Percentiles rank a stretch among this genome's conserved stretches.
Conservation (phyloP, 805 yeast species). For the Saturnispora bothae region DNA sequence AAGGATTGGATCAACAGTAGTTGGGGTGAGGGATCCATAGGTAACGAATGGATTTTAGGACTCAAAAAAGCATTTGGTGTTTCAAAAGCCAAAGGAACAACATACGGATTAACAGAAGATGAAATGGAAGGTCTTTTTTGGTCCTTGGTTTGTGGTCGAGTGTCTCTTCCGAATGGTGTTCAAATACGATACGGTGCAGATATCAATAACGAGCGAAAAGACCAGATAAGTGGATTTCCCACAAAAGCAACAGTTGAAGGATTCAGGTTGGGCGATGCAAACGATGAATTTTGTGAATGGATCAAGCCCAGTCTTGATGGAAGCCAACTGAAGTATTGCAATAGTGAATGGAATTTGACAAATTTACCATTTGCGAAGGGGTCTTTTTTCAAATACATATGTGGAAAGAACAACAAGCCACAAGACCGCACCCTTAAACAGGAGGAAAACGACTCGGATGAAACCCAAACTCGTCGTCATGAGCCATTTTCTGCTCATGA, state of each 20-base stretch:
- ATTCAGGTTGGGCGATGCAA: not conserved
- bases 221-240: conserved; percentile 71
- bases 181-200: conserved; percentile 81
- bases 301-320: conserved; percentile 13
- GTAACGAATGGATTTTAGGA: conserved; percentile 1
- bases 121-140: conserved; percentile 59
- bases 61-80: not conserved
- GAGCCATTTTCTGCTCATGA: too few relatives aligned
- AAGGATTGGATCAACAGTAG: conserved; percentile 26
- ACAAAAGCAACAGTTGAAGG: conserved; percentile 22
- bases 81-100: not conserved
- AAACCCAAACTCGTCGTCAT: conserved; percentile 26
- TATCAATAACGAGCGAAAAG: conserved; percentile 54
- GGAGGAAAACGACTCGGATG: not conserved
- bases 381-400: conserved; percentile 54
- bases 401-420: conserved; percentile 3
- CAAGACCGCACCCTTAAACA: not conserved
- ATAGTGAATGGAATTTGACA: conserved; percentile 69
- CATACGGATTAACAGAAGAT: conserved; percentile 24
- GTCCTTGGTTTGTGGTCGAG: conserved; percentile 27
- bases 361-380: conserved; percentile 61
- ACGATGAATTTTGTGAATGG: conserved; percentile 10
- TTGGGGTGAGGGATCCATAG: conserved; percentile 1
- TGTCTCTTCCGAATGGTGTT: conserved; percentile 19
- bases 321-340: conserved; percentile 27